Percentiles rank a stretch among this genome's conserved stretches.
Evolutionary conservation across 768 basidiomycete species (phyloP).

Genomic region (Auriculariales sp.): DNA sequence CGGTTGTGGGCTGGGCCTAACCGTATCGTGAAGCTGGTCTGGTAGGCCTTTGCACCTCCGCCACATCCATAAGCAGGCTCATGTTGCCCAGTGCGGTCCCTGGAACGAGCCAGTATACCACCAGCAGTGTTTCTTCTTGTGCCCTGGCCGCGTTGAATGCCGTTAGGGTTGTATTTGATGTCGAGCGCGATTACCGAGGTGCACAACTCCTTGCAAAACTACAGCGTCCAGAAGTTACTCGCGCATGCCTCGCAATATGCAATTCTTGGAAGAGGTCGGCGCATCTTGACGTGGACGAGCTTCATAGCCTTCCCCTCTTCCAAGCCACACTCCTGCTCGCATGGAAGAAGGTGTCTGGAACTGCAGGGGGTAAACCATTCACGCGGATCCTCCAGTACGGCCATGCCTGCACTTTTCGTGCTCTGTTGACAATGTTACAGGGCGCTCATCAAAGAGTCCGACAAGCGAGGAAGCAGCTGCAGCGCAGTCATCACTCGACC

Average conservation of each 20-base stretch:
- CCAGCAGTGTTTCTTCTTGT: conserved; percentile 37
- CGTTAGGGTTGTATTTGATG: conserved; percentile 32
- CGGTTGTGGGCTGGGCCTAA: too few relatives aligned
- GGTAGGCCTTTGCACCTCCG: background rate
- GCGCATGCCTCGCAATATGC: conserved; percentile 38
- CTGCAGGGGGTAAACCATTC: conserved; percentile 24
- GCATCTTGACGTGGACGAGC: conserved; percentile 45
- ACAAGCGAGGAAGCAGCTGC: conserved; percentile 9
- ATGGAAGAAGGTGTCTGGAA: conserved; percentile 22
- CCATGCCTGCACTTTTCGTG: background rate
- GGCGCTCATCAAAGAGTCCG: conserved; percentile 8
- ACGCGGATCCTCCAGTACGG: conserved; percentile 17
- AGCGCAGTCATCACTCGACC: conserved; percentile 47
- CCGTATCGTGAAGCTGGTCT: background rate
- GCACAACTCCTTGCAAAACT: conserved; percentile 20
- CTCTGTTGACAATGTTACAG: background rate
- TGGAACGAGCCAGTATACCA: conserved; percentile 43
- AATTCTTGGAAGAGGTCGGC: conserved; percentile 34
- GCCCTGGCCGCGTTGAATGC: conserved; percentile 57
- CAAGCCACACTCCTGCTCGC: conserved; percentile 21
- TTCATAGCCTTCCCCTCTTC: conserved; percentile 35
- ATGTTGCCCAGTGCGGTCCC: conserved; percentile 7
- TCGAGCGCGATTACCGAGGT: conserved; percentile 17
- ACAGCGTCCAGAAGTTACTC: conserved; percentile 17
- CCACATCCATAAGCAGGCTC: background rate